Percentiles rank a stretch among this genome's conserved stretches.
phyloP scores from a whole-genome alignment of 164 flowering plant genomes.

The Euptelea pleiosperma region DNA sequence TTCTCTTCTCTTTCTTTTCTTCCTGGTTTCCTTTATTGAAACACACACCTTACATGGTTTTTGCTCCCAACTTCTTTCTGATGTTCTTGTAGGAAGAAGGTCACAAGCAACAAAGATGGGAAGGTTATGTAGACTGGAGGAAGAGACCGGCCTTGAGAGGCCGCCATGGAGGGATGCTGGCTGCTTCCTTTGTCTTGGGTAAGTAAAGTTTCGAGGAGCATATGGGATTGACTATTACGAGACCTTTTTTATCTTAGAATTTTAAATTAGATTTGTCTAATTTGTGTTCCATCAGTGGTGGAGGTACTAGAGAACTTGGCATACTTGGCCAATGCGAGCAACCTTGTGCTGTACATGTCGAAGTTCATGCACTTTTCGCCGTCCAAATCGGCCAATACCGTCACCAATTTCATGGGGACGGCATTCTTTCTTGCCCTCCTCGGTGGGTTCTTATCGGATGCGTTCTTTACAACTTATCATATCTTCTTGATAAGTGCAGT shows the following conservation, averaged over 20 bases:
- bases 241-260: not conserved
- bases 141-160: constrained; percentile 57
- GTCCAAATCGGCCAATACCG: constrained; percentile 46
- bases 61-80: too few species aligned
- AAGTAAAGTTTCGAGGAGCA: not conserved
- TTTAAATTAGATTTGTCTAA: not conserved
- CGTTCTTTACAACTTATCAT: constrained; percentile 47
- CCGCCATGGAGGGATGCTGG: constrained; percentile 76
- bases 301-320: constrained; percentile 69
- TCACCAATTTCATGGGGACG: constrained; percentile 77
- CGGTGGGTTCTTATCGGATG: constrained; percentile 70
- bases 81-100: constrained; percentile 31
- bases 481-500: constrained; percentile 45
- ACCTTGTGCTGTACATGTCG: constrained; percentile 45
- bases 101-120: constrained; percentile 39
- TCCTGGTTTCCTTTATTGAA: not conserved
- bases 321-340: constrained; percentile 66
- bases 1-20: not conserved
- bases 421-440: constrained; percentile 69
- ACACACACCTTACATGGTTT: not conserved
- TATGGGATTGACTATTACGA: not conserved
- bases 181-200: constrained; percentile 75
- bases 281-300: constrained; percentile 25
- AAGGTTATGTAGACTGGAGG: constrained; percentile 72
- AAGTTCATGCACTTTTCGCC: constrained; percentile 54